Base-by-base conservation (phyloP, 2,329 filamentous ascomycete species). In the Phialophora tarda region DNA sequence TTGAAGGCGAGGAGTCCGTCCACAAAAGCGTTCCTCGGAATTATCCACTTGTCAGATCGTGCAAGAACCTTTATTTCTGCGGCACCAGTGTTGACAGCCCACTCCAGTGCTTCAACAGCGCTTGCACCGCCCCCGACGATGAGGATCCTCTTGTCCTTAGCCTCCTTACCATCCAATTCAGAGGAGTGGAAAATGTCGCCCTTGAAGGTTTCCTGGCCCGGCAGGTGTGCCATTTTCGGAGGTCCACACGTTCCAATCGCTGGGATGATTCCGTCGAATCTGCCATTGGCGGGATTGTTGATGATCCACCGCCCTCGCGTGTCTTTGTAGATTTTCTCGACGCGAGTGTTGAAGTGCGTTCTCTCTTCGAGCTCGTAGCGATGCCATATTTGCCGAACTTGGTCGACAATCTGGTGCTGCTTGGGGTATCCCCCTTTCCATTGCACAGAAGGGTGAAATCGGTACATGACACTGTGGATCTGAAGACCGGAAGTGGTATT, bases 381-480 rank as follows among this genome's bases (percentile, higher is more conserved):
- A 71, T 91, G 84, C 91, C 91, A 96, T 0, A 96, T 80, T 66
- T 88, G 78, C 21, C 83, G 83, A 11, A 95, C 88, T 74, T 93
- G 88, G 26, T 84, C 83, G 51, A 93, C 82, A 66, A 96, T 95
- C 77, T 93, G 87, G 69, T 89, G 81, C 58, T 91, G 88, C 67
- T 89, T 84, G 0, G 92, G 92, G 74, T 96, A 96, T n/a, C 91
- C 91, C 32, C 83, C 81, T 38, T 85, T 81, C 88, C 91, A 96
- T 67, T 85, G 83, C 1, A 96, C 86, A 0, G 89, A 90, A 0
- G 92, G 92, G 71, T 94, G 91, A 76, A 96, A 96, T 24, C 92
- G 86, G 77, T 94, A 96, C 91, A 95, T 95, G 65, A 93, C 77
- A 23, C 88, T 91, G 76, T 96, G 91, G 24, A 96, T 93, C 74